phyloP scores from a whole-genome alignment of 805 yeast genomes.

The Hanseniaspora meyeri region DNA sequence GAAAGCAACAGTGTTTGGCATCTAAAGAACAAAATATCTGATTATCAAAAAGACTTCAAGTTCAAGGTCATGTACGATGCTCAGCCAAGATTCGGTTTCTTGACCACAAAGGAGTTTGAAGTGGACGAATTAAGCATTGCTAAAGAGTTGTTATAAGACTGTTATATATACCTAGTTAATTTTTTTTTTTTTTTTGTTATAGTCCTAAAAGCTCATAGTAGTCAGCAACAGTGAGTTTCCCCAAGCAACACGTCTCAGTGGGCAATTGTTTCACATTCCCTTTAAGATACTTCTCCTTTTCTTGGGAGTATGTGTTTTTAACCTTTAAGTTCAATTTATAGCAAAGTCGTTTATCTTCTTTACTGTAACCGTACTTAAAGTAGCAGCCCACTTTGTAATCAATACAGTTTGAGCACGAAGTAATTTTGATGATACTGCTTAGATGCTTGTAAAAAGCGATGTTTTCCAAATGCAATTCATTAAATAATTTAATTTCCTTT shows the following conservation, averaged over 20 bases:
- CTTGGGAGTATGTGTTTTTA: neutral
- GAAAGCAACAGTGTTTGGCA: constrained; percentile 12
- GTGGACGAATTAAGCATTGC: neutral
- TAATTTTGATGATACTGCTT: constrained; percentile 2
- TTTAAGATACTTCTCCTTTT: neutral
- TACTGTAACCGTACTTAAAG: constrained; percentile 9
- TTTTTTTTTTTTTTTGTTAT: neutral
- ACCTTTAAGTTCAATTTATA: neutral
- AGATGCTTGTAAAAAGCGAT: constrained; percentile 1
- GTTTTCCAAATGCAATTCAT: neutral
- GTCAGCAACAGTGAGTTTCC: neutral
- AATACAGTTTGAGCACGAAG: neutral
- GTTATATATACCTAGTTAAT: neutral
- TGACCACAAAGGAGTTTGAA: constrained; percentile 7
- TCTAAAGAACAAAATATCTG: neutral
- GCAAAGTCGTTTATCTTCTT: constrained; percentile 11
- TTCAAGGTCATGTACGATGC: constrained; percentile 8
- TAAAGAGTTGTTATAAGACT: neutral
- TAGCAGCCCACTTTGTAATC: neutral
- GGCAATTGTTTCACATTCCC: neutral
- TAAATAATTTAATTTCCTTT: neutral
- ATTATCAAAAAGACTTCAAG: neutral
- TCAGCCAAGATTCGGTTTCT: constrained; percentile 9
- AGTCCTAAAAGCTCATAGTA: constrained; percentile 1
- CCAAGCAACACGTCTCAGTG: neutral